Evolutionary conservation across 1,284 basidiomycete genomes (phyloP).

Genomic region (Apiotrichum sp.): DNA sequence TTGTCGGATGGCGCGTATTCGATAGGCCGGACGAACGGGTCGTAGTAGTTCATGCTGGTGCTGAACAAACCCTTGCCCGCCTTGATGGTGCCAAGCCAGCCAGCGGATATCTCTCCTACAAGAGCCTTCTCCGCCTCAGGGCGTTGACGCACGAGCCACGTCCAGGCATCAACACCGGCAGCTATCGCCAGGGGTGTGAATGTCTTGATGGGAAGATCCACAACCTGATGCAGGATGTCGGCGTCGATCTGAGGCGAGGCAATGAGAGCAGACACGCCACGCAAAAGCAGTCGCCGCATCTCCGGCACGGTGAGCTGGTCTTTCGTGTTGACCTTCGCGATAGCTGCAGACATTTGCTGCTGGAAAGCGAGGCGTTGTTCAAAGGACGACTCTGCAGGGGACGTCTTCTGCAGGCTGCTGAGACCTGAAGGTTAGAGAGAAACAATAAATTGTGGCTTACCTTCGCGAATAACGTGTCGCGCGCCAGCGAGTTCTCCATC

Average conservation of each 20-base stretch:
- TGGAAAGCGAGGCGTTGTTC: constrained; percentile 63
- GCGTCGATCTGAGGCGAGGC: constrained; percentile 71
- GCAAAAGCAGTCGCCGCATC: constrained; percentile 76
- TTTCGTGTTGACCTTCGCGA: constrained; percentile 64
- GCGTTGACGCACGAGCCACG: constrained; percentile 87
- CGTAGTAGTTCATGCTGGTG: constrained; percentile 64
- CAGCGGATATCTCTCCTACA: constrained; percentile 77
- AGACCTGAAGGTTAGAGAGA: constrained; percentile 29
- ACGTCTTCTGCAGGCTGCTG: constrained; percentile 57
- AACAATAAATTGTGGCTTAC: constrained; percentile 12
- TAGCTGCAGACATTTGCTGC: constrained; percentile 61
- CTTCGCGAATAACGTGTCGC: constrained; percentile 54
- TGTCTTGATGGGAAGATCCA: constrained; percentile 79
- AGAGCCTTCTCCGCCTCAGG: constrained; percentile 67
- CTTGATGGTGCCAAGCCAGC: constrained; percentile 79
- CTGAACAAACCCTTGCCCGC: constrained; percentile 78
- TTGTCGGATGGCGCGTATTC: constrained; percentile 90
- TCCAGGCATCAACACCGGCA: constrained; percentile 90
- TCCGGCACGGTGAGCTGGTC: constrained; percentile 69
- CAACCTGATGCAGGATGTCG: constrained; percentile 80
- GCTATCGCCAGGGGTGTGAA: constrained; percentile 81
- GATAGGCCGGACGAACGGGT: constrained; percentile 81
- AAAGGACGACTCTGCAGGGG: constrained; percentile 56
- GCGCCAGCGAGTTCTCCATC: constrained; percentile 79
- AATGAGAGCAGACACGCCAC: constrained; percentile 74